Base-by-base conservation (phyloP, 2,329 filamentous ascomycete species). In the Pseudodiploospora longispora region DNA sequence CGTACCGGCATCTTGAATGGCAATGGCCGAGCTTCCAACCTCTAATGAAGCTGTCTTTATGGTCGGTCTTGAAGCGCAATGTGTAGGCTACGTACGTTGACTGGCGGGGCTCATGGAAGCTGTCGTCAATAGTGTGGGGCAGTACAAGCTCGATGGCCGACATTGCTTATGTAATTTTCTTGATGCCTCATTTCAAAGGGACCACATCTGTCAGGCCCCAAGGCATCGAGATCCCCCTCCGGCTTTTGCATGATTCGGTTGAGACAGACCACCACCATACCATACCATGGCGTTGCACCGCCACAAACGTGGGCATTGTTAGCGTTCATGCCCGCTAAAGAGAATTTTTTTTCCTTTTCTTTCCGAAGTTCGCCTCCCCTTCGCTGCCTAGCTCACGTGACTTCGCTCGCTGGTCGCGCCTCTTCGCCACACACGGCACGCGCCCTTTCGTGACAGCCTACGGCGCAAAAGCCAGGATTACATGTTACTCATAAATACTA, bases 1-100 rank as follows among this genome's bases (percentile, higher is more conserved):
- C 69, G 40, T 68, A 72, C 70, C 60, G 69, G 69, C 70, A 72
- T 73, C 53, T 64, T 71, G 65, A 58, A 55, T 47, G 59, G 52
- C 50, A 52, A 41, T 48, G 38, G 51, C 47, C 34, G 47, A 43
- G 47, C 47, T 27, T 47, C 49, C 49, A 19, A 19, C 19, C 19
- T 19, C 19, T 46, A 46, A 45, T 51, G 47, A 57, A 53, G 52
- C 50, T 56, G 51, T 42, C 19, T 3, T 19, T 36, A 38, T 30
- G 8, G 36, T 31, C 31, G 35, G 36, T 36, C 42, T 41, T 31
- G 39, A 44, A 43, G 48, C 41, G 47, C 47, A 44, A 43, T 48
- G 35, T 46, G 46, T 28, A 6, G 33, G 38, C 38, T 43, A 41
- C 37, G 41, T 12, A 34, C 38, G 39, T 43, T 30, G 34, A 37